phyloP scores from a whole-genome alignment of 2,329 filamentous ascomycete species.

The Ascocoryne sarcoides region DNA sequence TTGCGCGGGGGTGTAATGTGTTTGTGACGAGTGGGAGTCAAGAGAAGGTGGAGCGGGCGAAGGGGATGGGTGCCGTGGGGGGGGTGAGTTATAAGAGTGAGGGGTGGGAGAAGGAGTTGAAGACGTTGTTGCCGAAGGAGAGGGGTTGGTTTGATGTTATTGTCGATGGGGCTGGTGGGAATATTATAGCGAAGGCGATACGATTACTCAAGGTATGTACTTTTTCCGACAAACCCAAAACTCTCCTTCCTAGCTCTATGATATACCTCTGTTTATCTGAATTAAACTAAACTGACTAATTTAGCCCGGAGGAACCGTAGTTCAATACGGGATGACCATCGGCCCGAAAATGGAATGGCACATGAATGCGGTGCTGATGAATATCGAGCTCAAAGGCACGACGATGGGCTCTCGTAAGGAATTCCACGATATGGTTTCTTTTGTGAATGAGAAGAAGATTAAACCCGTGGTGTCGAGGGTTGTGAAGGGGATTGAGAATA shows the following conservation, averaged over 20 bases:
- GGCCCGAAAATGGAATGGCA: slow-evolving; percentile 76
- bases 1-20: slow-evolving; percentile 47
- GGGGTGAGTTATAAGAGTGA: slow-evolving; percentile 76
- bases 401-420: slow-evolving; percentile 90
- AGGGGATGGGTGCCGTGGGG: slow-evolving; percentile 63
- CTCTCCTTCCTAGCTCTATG: no score
- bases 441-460: slow-evolving; percentile 66
- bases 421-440: slow-evolving; percentile 83
- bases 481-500: slow-evolving; percentile 62
- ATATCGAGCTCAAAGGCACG: slow-evolving; percentile 75
- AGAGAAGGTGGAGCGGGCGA: slow-evolving; percentile 64
- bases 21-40: slow-evolving; percentile 43
- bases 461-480: slow-evolving; percentile 69
- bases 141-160: slow-evolving; percentile 70
- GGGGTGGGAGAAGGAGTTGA: slow-evolving; percentile 73
- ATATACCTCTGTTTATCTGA: slow-evolving; percentile 17
- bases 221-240: no score
- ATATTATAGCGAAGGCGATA: slow-evolving; percentile 62
- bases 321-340: slow-evolving; percentile 85
- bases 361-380: slow-evolving; percentile 77
- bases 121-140: slow-evolving; percentile 51
- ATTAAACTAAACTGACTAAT: slow-evolving; percentile 1
- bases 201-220: slow-evolving; percentile 57
- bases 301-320: slow-evolving; percentile 69
- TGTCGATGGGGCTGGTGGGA: slow-evolving; percentile 83